Evolutionary conservation across 768 basidiomycete genomes (phyloP).

Genomic region (Peribolospora baueri): DNA sequence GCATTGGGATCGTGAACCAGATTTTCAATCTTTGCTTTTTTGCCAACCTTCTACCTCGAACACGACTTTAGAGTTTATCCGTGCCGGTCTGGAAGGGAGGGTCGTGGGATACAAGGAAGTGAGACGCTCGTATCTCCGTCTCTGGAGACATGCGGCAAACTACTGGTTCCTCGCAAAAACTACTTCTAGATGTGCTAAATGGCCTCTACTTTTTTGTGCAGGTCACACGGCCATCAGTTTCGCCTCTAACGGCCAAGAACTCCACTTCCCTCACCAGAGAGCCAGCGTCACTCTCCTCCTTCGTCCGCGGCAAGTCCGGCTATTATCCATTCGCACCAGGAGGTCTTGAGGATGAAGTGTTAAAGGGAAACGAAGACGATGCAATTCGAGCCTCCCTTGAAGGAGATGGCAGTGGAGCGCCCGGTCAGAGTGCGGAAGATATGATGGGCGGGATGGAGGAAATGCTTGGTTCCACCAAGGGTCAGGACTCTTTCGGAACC

Average conservation of each 20-base stretch:
- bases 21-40: slow-evolving; percentile 38
- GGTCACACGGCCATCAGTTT: slow-evolving; percentile 11
- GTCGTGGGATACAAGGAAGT: slow-evolving; percentile 67
- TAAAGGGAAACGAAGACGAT: slow-evolving; percentile 23
- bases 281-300: slow-evolving; percentile 46
- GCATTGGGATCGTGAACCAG: slow-evolving; percentile 43
- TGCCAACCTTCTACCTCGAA: slow-evolving; percentile 48
- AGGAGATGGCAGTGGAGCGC: no score
- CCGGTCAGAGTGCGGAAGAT: background rate
- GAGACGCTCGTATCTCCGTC: slow-evolving; percentile 6
- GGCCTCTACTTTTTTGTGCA: slow-evolving; percentile 23
- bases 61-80: slow-evolving; percentile 45
- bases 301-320: slow-evolving; percentile 81
- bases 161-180: background rate
- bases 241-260: slow-evolving; percentile 41
- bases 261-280: slow-evolving; percentile 69
- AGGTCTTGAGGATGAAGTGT: slow-evolving; percentile 45
- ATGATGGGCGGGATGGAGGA: slow-evolving; percentile 15
- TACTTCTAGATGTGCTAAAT: slow-evolving; percentile 23
- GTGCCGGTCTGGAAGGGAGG: slow-evolving; percentile 52
- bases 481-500: background rate
- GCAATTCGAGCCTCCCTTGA: slow-evolving; percentile 7
- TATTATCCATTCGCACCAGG: slow-evolving; percentile 88
- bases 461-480: slow-evolving; percentile 10
- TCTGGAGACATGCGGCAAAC: background rate